phyloP scores from a whole-genome alignment of 2,329 filamentous ascomycete genomes.

The Fusarium hostae region DNA sequence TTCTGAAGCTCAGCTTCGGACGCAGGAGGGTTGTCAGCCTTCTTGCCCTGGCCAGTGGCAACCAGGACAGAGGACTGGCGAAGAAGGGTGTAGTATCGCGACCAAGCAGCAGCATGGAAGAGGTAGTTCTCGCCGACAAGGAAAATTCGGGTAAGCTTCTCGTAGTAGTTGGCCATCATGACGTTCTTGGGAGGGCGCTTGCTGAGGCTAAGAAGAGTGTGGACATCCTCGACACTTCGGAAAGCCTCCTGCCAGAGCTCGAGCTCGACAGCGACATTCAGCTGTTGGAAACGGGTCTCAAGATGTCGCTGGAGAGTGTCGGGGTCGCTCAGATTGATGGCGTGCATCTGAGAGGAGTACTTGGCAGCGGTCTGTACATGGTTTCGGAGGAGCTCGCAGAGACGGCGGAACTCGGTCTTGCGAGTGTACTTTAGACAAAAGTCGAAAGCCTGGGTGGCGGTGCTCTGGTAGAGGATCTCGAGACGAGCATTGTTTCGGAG shows the following conservation, averaged over 20 bases:
- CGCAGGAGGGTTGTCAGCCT: slow-evolving; percentile 92
- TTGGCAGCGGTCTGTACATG: slow-evolving; percentile 99
- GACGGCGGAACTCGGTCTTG: slow-evolving; percentile 98
- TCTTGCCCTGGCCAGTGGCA: slow-evolving; percentile 85
- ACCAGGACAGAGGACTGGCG: slow-evolving; percentile 88
- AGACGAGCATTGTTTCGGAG: slow-evolving; percentile 98
- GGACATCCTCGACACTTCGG: slow-evolving; percentile 98
- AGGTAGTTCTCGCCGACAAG: slow-evolving; percentile 99
- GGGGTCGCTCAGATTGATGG: slow-evolving; percentile 97
- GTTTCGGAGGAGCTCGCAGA: slow-evolving; percentile 97
- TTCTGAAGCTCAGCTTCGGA: slow-evolving; percentile 92
- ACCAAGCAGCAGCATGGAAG: slow-evolving; percentile 98
- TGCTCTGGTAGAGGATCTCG: slow-evolving; percentile 98
- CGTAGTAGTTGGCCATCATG: slow-evolving; percentile 99
- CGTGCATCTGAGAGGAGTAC: slow-evolving; percentile 98
- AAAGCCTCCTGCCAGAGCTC: slow-evolving; percentile 99
- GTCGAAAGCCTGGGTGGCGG: slow-evolving; percentile 96
- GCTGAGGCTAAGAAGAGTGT: slow-evolving; percentile 96
- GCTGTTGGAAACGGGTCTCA: slow-evolving; percentile 97
- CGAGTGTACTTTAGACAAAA: slow-evolving; percentile 98
- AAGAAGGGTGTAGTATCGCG: slow-evolving; percentile 95
- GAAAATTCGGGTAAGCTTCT: slow-evolving; percentile 98
- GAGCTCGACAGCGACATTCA: slow-evolving; percentile 97
- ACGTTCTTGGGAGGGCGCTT: slow-evolving; percentile 98
- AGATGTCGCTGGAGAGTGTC: slow-evolving; percentile 97